Base-by-base conservation (phyloP, 768 basidiomycete species). In the Multifurca ochricompacta region DNA sequence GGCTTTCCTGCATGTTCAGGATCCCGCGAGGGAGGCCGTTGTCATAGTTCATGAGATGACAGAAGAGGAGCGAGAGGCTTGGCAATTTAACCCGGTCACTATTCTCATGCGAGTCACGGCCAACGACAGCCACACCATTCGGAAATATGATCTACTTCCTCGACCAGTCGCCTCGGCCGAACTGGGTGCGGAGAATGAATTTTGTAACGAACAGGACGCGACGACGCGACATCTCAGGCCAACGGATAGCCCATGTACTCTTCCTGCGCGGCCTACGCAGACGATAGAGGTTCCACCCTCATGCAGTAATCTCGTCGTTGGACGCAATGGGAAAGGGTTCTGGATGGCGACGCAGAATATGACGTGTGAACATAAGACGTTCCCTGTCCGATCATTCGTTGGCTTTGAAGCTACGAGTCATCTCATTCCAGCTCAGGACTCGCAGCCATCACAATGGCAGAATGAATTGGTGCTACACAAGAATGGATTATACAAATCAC, bases 311-410 rank as follows among this genome's bases (percentile, higher is more conserved):
- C 56, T 70, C 30, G 55, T 54, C 10, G 59, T 65, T 5, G 63
- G 68, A 14, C 58, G 59, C 23, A 68, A 64, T 51, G 70, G 70
- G 31, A 68, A 67, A 55, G 70, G 70, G n/a, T 62, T 67, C 54
- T 71, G 69, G 67, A 62, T 68, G 25, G 65, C 69, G 62, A 71
- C 70, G 31, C 64, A 65, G 48, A 70, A 69, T 53, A 40, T 69
- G 50, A 60, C 62, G 11, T 54, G 56, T 28, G 63, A 64, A 6
- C 67, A 63, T 43, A 55, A 51, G 30, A 57, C 52, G 6, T 67
- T 65, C 47, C 67, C 69, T 0, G 70, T 63, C 14, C 66, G 70
- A 4, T 67, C 66, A 28, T 56, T 71, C 19, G 60, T 69, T 6
- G 68, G 68, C 9, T 68, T 71, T 31, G 64, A 68, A 34, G 60